Evolutionary conservation across 2,329 filamentous ascomycete genomes (phyloP), one percentile per base, ranked within the genome.

Genomic region (Fonsecaea monophora): DNA sequence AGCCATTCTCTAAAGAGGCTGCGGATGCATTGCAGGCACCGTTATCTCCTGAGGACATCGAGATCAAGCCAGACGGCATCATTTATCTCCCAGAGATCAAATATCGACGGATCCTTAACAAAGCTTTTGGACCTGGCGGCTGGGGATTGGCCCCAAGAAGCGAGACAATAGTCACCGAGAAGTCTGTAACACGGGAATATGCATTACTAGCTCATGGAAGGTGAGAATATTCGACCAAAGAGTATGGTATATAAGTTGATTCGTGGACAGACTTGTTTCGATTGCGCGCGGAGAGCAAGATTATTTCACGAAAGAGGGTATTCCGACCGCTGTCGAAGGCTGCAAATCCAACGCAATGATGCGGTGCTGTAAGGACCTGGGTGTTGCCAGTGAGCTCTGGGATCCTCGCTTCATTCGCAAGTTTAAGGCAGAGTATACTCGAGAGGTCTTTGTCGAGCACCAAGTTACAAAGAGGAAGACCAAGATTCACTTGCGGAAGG

Each of bases 51-150:
- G 85, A 89, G 56, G 94, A 98, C 79, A 89, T 99, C 63, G 95
- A 99, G 82, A 90, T 99, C 77, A 99, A 99, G 83, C 94, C 95
- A 37, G 95, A 99, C 81, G 95, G 95, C 38, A 94, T 99, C 73
- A 83, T 98, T 67, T 99, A 98, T 78, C 83, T 99, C 66, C 95
- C 95, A 12, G 95, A 99, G 84, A 98, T 99, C 83, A 97, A 98
- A 82, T 99, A 99, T 81, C 84, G 95, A 53, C 84, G 94, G 70
- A 94, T 96, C 70, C 80, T 99, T 74, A 97, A 98, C 78, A 83
- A 85, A 74, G 92, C 93, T 0, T 99, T 99, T 80, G 94, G 95
- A 0, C 95, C 95, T 0, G 95, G 96, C 62, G 95, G 91, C 6
- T 99, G 95, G 95, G 95, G 95, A 0, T 82, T 99, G 62, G 94